phyloP scores from a whole-genome alignment of 2,329 filamentous ascomycete species.

The Aspergillus niger region DNA sequence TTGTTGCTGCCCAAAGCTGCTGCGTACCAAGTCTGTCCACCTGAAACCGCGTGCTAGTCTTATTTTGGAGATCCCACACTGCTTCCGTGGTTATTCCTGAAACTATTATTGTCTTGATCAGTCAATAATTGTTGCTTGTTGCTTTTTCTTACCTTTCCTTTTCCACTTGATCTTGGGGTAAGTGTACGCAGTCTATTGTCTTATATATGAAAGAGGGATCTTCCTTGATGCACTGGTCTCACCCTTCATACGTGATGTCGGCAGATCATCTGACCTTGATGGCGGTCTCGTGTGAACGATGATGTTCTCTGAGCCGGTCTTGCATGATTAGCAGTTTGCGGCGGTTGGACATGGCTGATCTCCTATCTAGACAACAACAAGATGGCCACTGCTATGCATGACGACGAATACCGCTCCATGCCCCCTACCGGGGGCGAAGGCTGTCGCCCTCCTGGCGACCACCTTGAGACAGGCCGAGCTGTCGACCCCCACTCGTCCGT shows the following conservation, averaged over 20 bases:
- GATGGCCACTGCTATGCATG: slow-evolving; percentile 14
- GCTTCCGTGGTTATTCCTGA: neutral
- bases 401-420: slow-evolving; percentile 14
- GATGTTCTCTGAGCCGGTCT: no score
- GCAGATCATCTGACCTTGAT: no score
- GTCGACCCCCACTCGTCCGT: slow-evolving; percentile 31
- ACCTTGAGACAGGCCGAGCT: slow-evolving; percentile 20
- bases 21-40: neutral
- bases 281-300: no score
- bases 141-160: neutral
- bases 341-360: neutral
- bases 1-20: neutral
- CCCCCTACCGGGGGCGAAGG: slow-evolving; percentile 22
- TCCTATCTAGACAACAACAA: neutral
- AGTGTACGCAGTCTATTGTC: neutral
- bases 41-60: slow-evolving; percentile 1
- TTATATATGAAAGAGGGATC: no score
- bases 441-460: slow-evolving; percentile 20
- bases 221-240: no score
- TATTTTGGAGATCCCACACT: slow-evolving; percentile 4
- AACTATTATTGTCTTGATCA: no score
- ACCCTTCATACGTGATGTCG: no score
- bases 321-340: neutral
- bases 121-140: neutral
- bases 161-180: slow-evolving; percentile 3